Percentiles rank a stretch among this genome's conserved stretches.
Conservation (phyloP, 768 basidiomycete genomes). For the Phylloporus arenicola region DNA sequence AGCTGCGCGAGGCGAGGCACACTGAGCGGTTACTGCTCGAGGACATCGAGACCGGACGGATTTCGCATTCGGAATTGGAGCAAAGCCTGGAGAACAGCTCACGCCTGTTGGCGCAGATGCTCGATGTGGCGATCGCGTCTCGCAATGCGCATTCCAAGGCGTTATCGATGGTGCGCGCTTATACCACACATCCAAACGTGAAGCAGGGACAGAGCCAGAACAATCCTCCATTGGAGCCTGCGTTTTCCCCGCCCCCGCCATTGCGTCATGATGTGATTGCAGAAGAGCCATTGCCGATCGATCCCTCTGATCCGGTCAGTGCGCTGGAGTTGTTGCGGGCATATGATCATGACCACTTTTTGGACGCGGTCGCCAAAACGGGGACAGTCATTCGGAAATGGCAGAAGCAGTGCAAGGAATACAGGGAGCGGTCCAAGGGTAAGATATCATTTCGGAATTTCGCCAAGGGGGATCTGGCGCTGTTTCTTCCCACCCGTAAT, state of each 20-base stretch:
- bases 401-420: slow-evolving; percentile 96
- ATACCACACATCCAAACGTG: slow-evolving; percentile 47
- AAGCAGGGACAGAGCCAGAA: slow-evolving; percentile 37
- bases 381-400: slow-evolving; percentile 90
- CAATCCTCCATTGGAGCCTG: slow-evolving; percentile 42
- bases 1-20: slow-evolving; percentile 61
- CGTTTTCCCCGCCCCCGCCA: slow-evolving; percentile 37
- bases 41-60: slow-evolving; percentile 64
- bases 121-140: slow-evolving; percentile 76
- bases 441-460: slow-evolving; percentile 98
- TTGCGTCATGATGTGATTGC: slow-evolving; percentile 47
- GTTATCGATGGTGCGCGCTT: slow-evolving; percentile 53
- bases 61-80: slow-evolving; percentile 64
- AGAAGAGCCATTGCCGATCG: slow-evolving; percentile 67
- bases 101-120: slow-evolving; percentile 73
- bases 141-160: slow-evolving; percentile 74
- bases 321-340: slow-evolving; percentile 66
- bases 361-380: slow-evolving; percentile 75
- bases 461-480: slow-evolving; percentile 87
- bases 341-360: slow-evolving; percentile 81
- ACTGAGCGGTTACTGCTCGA: slow-evolving; percentile 67
- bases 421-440: slow-evolving; percentile 90
- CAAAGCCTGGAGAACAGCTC: slow-evolving; percentile 59
- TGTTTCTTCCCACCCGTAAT: slow-evolving; percentile 95
- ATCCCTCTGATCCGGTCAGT: slow-evolving; percentile 66